These are phyloP conservation scores for Solanum chiquidenum DNA, from an alignment of 257 asterid genomes.

Conservation along the genomic window DNA sequence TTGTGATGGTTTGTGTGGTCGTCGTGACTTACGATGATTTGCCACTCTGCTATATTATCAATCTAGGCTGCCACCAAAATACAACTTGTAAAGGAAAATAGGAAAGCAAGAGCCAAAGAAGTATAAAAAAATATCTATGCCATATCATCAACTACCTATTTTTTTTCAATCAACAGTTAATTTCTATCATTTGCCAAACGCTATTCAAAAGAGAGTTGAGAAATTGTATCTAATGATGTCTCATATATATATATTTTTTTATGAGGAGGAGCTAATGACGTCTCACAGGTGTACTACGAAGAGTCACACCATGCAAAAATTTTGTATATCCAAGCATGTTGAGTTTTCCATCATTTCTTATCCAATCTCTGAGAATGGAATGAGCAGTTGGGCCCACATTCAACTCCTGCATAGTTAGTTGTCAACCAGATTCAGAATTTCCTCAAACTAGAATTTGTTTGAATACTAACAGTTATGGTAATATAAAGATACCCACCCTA, in stretches of 20 bases:
- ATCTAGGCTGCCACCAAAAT: not conserved
- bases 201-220: not conserved
- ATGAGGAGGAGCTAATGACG: conserved; percentile 25
- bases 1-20: not conserved
- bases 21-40: not conserved
- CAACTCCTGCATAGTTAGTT: conserved; percentile 48
- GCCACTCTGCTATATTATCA: not conserved
- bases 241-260: conserved; percentile 6
- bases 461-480: not conserved
- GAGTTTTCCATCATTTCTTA: conserved; percentile 63
- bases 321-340: conserved; percentile 72
- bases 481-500: conserved; percentile 58
- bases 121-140: not conserved
- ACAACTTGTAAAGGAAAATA: not conserved
- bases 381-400: conserved; percentile 68
- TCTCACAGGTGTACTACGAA: conserved; percentile 65
- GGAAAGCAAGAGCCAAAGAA: not conserved
- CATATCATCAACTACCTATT: not conserved
- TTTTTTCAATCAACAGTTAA: not conserved
- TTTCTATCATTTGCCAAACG: not conserved
- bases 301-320: conserved; percentile 88
- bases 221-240: conserved; percentile 34
- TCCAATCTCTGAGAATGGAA: conserved; percentile 71
- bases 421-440: not conserved
- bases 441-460: not conserved